Conservation (phyloP, 108 stramenopile species). For the Conticribra guillardii region DNA sequence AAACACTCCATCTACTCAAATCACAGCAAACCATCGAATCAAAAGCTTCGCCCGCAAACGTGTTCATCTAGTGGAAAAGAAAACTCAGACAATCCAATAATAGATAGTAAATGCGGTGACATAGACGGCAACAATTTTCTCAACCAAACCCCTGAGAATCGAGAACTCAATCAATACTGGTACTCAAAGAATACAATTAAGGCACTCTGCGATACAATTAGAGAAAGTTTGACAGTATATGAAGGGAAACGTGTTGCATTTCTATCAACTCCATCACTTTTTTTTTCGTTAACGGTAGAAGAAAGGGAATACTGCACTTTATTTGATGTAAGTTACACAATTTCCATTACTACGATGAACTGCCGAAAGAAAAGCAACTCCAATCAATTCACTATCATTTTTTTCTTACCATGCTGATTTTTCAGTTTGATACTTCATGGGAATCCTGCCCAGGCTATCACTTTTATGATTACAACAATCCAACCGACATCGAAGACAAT, state of each 20-base stretch:
- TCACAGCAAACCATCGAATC: constrained; percentile 5
- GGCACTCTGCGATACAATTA: constrained; percentile 44
- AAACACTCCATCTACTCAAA: constrained; percentile 6
- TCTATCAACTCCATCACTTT: constrained; percentile 76
- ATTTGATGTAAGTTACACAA: constrained; percentile 64
- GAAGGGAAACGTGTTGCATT: constrained; percentile 56
- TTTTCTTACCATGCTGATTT: neutral
- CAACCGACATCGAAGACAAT: constrained; percentile 42
- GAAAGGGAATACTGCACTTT: constrained; percentile 47
- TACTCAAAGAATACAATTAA: constrained; percentile 65
- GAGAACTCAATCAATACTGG: constrained; percentile 82
- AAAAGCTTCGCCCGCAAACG: neutral
- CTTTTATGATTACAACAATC: constrained; percentile 70
- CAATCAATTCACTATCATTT: neutral
- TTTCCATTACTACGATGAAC: too few species aligned
- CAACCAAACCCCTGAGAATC: constrained; percentile 38
- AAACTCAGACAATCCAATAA: too few species aligned
- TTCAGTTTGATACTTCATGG: constrained; percentile 59
- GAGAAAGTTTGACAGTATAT: constrained; percentile 19
- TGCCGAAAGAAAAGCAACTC: neutral
- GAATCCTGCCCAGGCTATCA: constrained; percentile 57
- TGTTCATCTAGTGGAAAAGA: too few species aligned
- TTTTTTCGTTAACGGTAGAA: constrained; percentile 53
- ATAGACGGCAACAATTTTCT: constrained; percentile 21
- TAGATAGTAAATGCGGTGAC: neutral